phyloP scores from a whole-genome alignment of 1,284 basidiomycete species.

The Waitea zeae region DNA sequence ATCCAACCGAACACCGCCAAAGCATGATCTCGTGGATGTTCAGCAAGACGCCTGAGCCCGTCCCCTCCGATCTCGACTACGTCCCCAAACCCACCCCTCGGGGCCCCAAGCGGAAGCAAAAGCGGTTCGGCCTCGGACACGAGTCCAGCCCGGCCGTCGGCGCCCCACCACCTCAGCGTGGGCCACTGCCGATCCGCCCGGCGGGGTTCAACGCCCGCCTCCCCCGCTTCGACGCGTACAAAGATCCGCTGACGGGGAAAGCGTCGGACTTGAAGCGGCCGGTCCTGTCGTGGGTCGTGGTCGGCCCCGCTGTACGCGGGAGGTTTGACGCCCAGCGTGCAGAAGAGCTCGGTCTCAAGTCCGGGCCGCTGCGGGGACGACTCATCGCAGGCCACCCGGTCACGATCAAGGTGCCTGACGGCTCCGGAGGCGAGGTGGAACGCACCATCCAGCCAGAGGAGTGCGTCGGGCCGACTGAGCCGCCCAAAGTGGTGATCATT shows the following conservation, averaged over 20 bases:
- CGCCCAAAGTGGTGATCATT: slow-evolving; percentile 33
- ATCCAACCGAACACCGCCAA: no score
- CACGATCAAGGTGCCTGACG: slow-evolving; percentile 30
- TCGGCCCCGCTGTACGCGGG: slow-evolving; percentile 69
- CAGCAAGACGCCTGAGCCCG: no score
- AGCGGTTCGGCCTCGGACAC: no score
- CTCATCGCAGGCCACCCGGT: slow-evolving; percentile 20
- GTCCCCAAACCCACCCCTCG: not conserved
- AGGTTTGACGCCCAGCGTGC: slow-evolving; percentile 71
- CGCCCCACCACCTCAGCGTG: no score
- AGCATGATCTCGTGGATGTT: no score
- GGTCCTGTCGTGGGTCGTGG: slow-evolving; percentile 51
- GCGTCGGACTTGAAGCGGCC: slow-evolving; percentile 8
- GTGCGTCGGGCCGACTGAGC: slow-evolving; percentile 31
- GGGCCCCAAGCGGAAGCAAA: not conserved
- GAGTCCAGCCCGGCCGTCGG: no score
- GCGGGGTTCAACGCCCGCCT: no score
- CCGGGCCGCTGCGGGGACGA: slow-evolving; percentile 28
- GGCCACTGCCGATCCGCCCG: no score
- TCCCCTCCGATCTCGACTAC: not conserved
- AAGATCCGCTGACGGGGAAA: not conserved
- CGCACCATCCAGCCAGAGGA: slow-evolving; percentile 41
- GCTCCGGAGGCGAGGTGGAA: slow-evolving; percentile 18
- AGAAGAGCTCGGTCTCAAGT: slow-evolving; percentile 42
- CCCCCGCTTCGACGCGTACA: no score